phyloP scores from a whole-genome alignment of 2,329 filamentous ascomycete genomes.

The Neopestalotiopsis rosae region DNA sequence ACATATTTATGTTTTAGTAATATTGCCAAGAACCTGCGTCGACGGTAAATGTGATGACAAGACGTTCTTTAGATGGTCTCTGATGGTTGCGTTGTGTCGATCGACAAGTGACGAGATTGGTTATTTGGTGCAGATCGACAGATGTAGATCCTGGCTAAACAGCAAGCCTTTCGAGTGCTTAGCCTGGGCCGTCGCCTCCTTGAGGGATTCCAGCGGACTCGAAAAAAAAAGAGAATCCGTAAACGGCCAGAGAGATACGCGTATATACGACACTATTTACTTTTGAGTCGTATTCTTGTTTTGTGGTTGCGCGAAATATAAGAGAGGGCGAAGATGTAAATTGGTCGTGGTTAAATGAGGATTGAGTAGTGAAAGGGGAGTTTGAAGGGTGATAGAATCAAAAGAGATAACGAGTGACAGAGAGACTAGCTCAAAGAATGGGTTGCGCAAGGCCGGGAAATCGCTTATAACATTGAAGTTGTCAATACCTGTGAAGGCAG shows the following conservation, averaged over 20 bases:
- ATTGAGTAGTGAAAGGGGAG: background rate
- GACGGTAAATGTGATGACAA: background rate
- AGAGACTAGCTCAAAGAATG: constrained; percentile 52
- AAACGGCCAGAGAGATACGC: background rate
- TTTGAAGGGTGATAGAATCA: constrained; percentile 9
- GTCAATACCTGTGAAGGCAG: background rate
- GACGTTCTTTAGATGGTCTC: background rate
- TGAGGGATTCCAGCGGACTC: background rate
- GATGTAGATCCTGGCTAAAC: constrained; percentile 1
- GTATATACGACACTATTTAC: background rate
- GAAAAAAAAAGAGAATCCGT: background rate
- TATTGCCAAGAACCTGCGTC: background rate
- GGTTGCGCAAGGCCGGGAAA: background rate
- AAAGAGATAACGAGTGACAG: constrained; percentile 47
- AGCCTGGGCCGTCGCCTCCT: background rate
- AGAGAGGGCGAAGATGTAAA: background rate
- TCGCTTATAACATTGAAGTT: constrained; percentile 9
- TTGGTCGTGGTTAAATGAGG: background rate
- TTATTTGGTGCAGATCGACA: constrained; percentile 5
- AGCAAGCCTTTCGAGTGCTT: background rate
- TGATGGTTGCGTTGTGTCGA: background rate
- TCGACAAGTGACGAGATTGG: constrained; percentile 7
- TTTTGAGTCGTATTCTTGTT: background rate
- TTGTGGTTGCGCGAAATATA: background rate
- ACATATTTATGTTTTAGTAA: constrained; percentile 10